Evolutionary conservation across 768 basidiomycete species (phyloP).

Genomic region (Lentinula lateritia): DNA sequence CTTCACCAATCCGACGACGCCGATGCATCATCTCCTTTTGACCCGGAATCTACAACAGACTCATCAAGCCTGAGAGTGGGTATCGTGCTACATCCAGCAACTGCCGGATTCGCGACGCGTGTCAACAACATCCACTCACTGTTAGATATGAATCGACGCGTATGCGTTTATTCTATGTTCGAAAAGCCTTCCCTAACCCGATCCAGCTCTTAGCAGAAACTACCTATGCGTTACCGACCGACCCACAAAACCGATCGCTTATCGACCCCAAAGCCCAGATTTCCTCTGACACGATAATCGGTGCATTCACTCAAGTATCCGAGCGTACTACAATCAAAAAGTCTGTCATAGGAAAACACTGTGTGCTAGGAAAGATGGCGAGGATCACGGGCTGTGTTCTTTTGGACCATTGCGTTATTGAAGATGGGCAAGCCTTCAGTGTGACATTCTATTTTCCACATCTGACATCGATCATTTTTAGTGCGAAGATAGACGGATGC

Average conservation of each 20-base stretch:
- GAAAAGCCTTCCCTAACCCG: background rate
- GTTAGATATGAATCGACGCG: constrained; percentile 76
- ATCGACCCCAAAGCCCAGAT: constrained; percentile 83
- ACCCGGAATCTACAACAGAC: constrained; percentile 26
- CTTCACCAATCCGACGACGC: constrained; percentile 5
- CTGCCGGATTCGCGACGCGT: constrained; percentile 55
- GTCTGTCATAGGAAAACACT: constrained; percentile 76
- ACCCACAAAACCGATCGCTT: constrained; percentile 57
- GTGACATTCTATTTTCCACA: background rate
- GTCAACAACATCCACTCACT: constrained; percentile 75
- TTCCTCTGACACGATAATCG: constrained; percentile 77
- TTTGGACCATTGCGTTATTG: constrained; percentile 84
- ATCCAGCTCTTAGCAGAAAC: constrained; percentile 46
- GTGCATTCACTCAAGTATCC: constrained; percentile 74
- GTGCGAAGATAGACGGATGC: constrained; percentile 72
- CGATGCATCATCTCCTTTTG: constrained; percentile 39
- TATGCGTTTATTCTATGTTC: constrained; percentile 27
- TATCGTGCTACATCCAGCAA: constrained; percentile 49
- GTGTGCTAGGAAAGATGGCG: constrained; percentile 78
- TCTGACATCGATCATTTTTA: constrained; percentile 19
- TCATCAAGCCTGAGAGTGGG: constrained; percentile 56
- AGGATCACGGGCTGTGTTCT: constrained; percentile 79
- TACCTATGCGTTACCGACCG: constrained; percentile 49
- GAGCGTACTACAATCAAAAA: constrained; percentile 80
- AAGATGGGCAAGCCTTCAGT: constrained; percentile 64